A percentile compares a stretch with the other conserved stretches of the same genome.
These are phyloP conservation scores for Fusarium fujikuroi DNA, from an alignment of 2,329 filamentous ascomycete species.

Conservation along the genomic window DNA sequence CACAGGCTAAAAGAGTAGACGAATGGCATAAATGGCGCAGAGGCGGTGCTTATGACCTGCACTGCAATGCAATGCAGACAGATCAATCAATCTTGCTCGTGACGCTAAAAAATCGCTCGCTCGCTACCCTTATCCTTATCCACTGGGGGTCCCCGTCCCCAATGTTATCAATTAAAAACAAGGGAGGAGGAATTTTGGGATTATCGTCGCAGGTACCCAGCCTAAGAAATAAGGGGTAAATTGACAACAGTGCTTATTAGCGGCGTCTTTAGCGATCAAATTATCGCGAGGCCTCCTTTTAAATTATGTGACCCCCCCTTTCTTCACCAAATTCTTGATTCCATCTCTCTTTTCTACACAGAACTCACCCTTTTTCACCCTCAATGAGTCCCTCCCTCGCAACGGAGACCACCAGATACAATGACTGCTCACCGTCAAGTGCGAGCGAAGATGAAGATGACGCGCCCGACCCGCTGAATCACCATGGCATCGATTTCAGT, in stretches of 20 bases:
- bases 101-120: conserved; percentile 25
- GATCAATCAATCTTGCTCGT: not conserved
- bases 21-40: conserved; percentile 11
- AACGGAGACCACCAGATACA: conserved; percentile 33
- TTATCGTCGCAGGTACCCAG: conserved; percentile 16
- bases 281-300: not conserved
- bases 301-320: conserved; percentile 20
- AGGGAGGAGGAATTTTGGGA: not conserved
- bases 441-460: conserved; percentile 39
- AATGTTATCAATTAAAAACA: conserved; percentile 39
- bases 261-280: not conserved
- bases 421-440: conserved; percentile 35
- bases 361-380: not conserved
- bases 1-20: not conserved
- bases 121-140: conserved; percentile 2
- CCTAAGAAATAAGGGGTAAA: conserved; percentile 30
- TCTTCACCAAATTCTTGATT: not conserved
- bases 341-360: not conserved
- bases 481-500: conserved; percentile 29
- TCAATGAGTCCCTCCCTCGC: conserved; percentile 37
- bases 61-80: not conserved
- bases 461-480: conserved; percentile 26
- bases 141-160: conserved; percentile 31
- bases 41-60: not conserved
- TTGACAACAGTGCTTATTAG: conserved; percentile 20